Evolutionary conservation across 2,329 filamentous ascomycete genomes (phyloP).

Genomic region (Trichoderma atroviride): DNA sequence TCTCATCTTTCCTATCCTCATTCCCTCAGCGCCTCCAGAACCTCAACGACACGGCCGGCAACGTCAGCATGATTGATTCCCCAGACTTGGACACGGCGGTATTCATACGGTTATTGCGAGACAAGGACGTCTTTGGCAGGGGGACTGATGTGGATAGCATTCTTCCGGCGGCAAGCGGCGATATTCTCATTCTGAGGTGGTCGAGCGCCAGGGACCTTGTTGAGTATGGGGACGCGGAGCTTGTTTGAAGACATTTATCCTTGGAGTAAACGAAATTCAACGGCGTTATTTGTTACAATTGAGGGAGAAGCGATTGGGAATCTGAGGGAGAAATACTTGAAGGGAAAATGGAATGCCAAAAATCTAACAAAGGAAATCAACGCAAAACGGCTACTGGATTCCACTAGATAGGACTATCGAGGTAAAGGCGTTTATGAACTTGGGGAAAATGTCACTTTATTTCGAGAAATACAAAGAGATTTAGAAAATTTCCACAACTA

Average conservation of each 20-base stretch:
- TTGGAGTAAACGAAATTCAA: not conserved
- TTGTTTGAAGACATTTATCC: slow-evolving; percentile 49
- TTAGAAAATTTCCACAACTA: not conserved
- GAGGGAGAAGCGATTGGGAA: not conserved
- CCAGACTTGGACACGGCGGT: slow-evolving; percentile 84
- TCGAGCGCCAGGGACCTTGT: slow-evolving; percentile 70
- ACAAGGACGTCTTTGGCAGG: slow-evolving; percentile 60
- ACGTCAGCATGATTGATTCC: slow-evolving; percentile 87
- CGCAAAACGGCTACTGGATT: not conserved
- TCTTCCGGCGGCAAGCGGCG: slow-evolving; percentile 60
- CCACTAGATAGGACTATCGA: not conserved
- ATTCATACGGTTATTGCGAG: slow-evolving; percentile 73
- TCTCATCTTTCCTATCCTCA: slow-evolving; percentile 77
- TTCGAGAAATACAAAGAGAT: not conserved
- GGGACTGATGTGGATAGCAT: slow-evolving; percentile 66
- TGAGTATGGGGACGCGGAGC: slow-evolving; percentile 57
- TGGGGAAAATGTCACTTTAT: not conserved
- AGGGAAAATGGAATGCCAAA: not conserved
- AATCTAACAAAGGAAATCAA: not conserved
- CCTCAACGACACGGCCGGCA: slow-evolving; percentile 86
- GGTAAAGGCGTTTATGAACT: not conserved
- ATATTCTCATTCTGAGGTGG: slow-evolving; percentile 71
- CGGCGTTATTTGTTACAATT: not conserved
- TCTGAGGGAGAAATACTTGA: not conserved
- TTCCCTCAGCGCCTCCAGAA: slow-evolving; percentile 81